Base-by-base conservation (phyloP, 176 grass and related monocot genomes). In the Carex scoparia region DNA sequence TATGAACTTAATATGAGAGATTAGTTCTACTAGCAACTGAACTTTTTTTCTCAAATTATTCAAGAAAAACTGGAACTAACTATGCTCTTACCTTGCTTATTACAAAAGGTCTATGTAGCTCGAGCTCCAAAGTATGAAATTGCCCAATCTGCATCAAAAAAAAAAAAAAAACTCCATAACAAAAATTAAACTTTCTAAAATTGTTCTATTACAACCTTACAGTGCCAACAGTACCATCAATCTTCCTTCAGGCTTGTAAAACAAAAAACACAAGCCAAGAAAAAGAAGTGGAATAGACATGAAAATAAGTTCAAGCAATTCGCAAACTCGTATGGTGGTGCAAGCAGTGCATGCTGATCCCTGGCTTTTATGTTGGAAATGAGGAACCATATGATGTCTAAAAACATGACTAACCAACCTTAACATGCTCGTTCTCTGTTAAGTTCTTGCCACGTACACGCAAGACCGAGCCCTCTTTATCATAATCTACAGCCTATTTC, bases 371-470 rank as follows among this genome's bases (percentile, higher is more conserved):
- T 53, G 23, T 56, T 33, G 27, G 1, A 57, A 56, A 57, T 9
- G 5, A 78, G 33, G 57, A 35, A 55, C 28, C 28, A 33, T 56
- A 28, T 28, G n/a, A 14, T 55, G 10, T 31, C 51, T 28, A 8
- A 49, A 32, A 56, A 57, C 74, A 78, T 76, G 13, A 28, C 42
- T 56, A 73, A 88, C 86, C 82, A 64, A 91, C 92, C 92, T 94
- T 94, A 49, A 98, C 95, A 84, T 98, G 85, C 27, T 98, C 89
- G 78, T 89, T 98, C 80, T 91, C 95, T 23, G 91, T 87, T 61
- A 98, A 83, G 90, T 98, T 98, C 87, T 93, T 98, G 38, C 95
- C 95, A 75, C 92, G 91, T 83, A 89, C 88, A 53, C 92, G 95
- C 84, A 98, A 80, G 8, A 94, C 91, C 32, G 87, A 88, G 30